Evolutionary conservation across 495 filamentous ascomycete genomes (phyloP).

Genomic region (Filosporella fistucella): DNA sequence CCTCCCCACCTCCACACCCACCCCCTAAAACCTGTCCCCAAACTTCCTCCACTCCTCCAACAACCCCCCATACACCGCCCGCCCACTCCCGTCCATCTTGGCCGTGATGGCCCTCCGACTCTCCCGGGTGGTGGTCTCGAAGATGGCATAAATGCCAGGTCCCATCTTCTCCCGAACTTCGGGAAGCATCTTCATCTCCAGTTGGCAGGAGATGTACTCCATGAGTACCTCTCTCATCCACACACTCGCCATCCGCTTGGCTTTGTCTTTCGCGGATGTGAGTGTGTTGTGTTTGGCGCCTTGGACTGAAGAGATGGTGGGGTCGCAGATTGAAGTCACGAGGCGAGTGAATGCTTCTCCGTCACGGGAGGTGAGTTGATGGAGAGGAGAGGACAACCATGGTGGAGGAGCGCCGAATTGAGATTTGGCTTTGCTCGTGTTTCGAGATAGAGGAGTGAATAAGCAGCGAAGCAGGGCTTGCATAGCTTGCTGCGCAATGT

Average conservation of each 20-base stretch:
- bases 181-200: slow-evolving; percentile 42
- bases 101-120: slow-evolving; percentile 62
- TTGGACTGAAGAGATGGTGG: slow-evolving; percentile 66
- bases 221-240: slow-evolving; percentile 69
- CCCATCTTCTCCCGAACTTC: slow-evolving; percentile 65
- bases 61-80: slow-evolving; percentile 68
- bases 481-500: slow-evolving; percentile 60
- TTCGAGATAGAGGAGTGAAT: slow-evolving; percentile 49
- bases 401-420: slow-evolving; percentile 27
- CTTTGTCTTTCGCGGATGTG: slow-evolving; percentile 71
- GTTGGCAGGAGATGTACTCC: slow-evolving; percentile 63
- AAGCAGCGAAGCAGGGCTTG: slow-evolving; percentile 60
- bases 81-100: slow-evolving; percentile 59
- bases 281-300: slow-evolving; percentile 44
- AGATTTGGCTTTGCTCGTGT: slow-evolving; percentile 19
- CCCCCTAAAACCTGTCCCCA: too few species aligned
- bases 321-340: slow-evolving; percentile 73
- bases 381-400: slow-evolving; percentile 38
- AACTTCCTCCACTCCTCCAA: slow-evolving; percentile 66
- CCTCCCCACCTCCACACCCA: too few species aligned
- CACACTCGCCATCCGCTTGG: slow-evolving; percentile 69
- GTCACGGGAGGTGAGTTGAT: slow-evolving; percentile 39
- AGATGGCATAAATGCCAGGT: slow-evolving; percentile 65
- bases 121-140: slow-evolving; percentile 65
- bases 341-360: slow-evolving; percentile 64